phyloP scores from a whole-genome alignment of 1,139 yeast genomes.

The Yamadazyma membranifaciens region DNA sequence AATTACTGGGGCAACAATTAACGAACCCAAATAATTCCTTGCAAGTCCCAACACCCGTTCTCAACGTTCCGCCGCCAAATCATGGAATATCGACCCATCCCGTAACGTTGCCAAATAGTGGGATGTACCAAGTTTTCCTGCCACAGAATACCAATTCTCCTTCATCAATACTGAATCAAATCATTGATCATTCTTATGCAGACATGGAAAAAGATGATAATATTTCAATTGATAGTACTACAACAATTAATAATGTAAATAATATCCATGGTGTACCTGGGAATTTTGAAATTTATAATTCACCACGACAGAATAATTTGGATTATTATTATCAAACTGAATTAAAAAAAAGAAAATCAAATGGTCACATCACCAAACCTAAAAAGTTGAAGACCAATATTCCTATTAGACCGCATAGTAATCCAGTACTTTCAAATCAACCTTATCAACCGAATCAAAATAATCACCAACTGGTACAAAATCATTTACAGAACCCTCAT shows the following conservation, averaged over 20 bases:
- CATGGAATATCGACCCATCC: no score
- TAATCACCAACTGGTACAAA: not conserved
- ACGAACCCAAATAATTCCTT: no score
- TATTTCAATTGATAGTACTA: not conserved
- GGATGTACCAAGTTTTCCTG: slow-evolving; percentile 1
- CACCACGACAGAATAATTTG: not conserved
- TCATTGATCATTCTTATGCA: not conserved
- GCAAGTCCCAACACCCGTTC: no score
- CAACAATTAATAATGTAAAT: not conserved
- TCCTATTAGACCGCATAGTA: no score
- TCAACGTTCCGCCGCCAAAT: not conserved
- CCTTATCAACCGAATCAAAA: not conserved
- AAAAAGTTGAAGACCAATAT: not conserved
- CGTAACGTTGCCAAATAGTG: not conserved
- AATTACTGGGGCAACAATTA: not conserved
- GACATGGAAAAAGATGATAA: slow-evolving; percentile 1
- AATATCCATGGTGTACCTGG: not conserved
- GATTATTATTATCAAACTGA: slow-evolving; percentile 3
- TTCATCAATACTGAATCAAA: slow-evolving; percentile 1
- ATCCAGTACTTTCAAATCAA: no score
- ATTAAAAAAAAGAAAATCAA: slow-evolving; percentile 1
- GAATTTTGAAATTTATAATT: slow-evolving; percentile 2
- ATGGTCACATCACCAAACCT: not conserved
- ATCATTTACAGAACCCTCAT: not conserved
- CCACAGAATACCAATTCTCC: slow-evolving; percentile 1